Evolutionary conservation across 768 basidiomycete genomes (phyloP), one percentile per base, ranked within the genome.

Genomic region (Russula virescens): DNA sequence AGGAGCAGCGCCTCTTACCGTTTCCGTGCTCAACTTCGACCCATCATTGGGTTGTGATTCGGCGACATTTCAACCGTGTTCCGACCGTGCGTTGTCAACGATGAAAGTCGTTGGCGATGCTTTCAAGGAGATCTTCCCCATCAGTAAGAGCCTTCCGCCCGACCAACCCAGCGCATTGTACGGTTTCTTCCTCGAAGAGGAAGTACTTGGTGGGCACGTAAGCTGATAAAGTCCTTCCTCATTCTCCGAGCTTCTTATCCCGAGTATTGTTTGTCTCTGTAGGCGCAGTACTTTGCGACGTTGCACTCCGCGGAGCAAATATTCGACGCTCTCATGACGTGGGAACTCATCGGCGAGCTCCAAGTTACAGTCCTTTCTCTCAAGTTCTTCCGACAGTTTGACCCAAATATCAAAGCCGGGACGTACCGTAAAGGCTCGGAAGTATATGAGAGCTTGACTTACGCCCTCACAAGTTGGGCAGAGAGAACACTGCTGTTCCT

Each of bases 21-120:
- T 53, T 28, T 31, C 61, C 5, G 60, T 65, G 13, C 38, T 63
- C 49, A 65, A 65, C 55, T 63, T 51, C 11, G 64, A 65, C 55
- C 64, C 54, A 14, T 57, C 54, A 0, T 28, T 65, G 38, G 64
- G 64, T 8, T 58, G 64, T 28, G 64, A 63, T 45, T 28, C 56
- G 26, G 35, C 25, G 1, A 65, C 64, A 1, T 55, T 58, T 38
- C 55, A 65, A 40, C 64, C 61, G 14, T 63, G 64, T 52, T 63
- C 61, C n/a, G 64, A 65, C 18, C 61, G 55, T 6, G 64, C 51
- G 7, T 50, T 65, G 13, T 62, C 61, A 4, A 62, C 7, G 19
- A 23, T 63, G 18, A 63, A 63, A 50, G 55, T 57, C 8, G 26
- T 65, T 5, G 46, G 49, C 21, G 55, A 65, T 25, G 51, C 49